Evolutionary conservation across 2,329 filamentous ascomycete species (phyloP).

Genomic region (Ambrosiella beaveri): DNA sequence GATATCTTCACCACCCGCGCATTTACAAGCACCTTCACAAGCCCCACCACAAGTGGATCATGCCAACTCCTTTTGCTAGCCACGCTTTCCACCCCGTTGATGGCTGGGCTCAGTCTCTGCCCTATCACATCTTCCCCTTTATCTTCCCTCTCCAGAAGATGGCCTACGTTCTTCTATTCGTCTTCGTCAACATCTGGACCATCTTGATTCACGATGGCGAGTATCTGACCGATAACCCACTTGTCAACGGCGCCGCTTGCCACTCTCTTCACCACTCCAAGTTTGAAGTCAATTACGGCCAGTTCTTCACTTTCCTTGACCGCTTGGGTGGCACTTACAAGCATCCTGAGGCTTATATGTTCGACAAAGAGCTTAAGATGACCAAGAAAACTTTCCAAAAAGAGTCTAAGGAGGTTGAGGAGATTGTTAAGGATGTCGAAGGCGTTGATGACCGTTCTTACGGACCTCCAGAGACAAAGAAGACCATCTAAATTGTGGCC

Average conservation of each 20-base stretch:
- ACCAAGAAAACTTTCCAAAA: slow-evolving; percentile 60
- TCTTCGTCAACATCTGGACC: slow-evolving; percentile 93
- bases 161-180: slow-evolving; percentile 69
- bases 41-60: slow-evolving; percentile 98
- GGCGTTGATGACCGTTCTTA: slow-evolving; percentile 36
- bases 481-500: slow-evolving; percentile 22
- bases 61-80: slow-evolving; percentile 84
- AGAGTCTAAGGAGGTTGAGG: slow-evolving; percentile 61
- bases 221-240: slow-evolving; percentile 75
- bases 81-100: slow-evolving; percentile 93
- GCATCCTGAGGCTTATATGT: slow-evolving; percentile 70
- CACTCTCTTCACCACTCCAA: slow-evolving; percentile 56
- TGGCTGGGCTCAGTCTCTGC: slow-evolving; percentile 72
- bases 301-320: slow-evolving; percentile 88
- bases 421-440: slow-evolving; percentile 55
- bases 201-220: slow-evolving; percentile 94
- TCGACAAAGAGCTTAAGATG: slow-evolving; percentile 74
- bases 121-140: slow-evolving; percentile 88
- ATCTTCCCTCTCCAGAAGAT: slow-evolving; percentile 85
- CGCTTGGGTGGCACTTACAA: slow-evolving; percentile 74
- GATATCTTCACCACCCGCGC: slow-evolving; percentile 60
- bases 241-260: slow-evolving; percentile 89
- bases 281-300: slow-evolving; percentile 60
- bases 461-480: slow-evolving; percentile 25
- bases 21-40: slow-evolving; percentile 82